Evolutionary conservation across 108 stramenopile genomes (phyloP).

Genomic region (Cylindrotheca fusiformis): DNA sequence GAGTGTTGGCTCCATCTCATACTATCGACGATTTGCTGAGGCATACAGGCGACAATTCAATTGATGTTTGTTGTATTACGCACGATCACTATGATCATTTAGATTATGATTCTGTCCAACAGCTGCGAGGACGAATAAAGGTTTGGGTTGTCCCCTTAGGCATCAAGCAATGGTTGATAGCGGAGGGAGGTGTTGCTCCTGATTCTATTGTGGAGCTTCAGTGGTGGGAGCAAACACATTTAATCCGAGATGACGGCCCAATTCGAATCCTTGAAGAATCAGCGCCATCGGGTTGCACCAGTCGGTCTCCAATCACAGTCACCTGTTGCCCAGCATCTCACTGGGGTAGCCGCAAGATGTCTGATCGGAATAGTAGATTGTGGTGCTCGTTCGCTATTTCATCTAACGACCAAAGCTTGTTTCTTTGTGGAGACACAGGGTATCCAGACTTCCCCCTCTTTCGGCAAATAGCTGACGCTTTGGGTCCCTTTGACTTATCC

Average conservation of each 20-base stretch:
- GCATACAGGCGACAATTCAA: constrained; percentile 54
- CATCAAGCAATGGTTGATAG: constrained; percentile 64
- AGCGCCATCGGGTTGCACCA: background rate
- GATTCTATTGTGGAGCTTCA: constrained; percentile 73
- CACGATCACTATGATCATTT: constrained; percentile 91
- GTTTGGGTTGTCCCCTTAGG: constrained; percentile 82
- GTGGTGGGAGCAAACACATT: constrained; percentile 84
- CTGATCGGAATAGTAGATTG: constrained; percentile 81
- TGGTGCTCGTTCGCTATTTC: constrained; percentile 87
- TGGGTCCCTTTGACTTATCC: constrained; percentile 86
- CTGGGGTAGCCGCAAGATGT: constrained; percentile 85
- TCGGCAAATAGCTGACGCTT: constrained; percentile 77
- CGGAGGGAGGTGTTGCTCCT: constrained; percentile 45
- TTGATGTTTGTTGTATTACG: constrained; percentile 79
- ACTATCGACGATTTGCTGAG: constrained; percentile 45
- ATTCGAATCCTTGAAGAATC: background rate
- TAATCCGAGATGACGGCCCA: constrained; percentile 5
- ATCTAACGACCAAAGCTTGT: constrained; percentile 9
- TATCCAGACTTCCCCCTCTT: constrained; percentile 71
- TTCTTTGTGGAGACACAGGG: constrained; percentile 32
- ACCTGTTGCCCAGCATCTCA: constrained; percentile 90
- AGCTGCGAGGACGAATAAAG: constrained; percentile 48
- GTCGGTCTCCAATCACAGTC: constrained; percentile 16
- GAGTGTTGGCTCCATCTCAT: constrained; percentile 57
- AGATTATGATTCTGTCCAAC: constrained; percentile 51